Evolutionary conservation across 768 basidiomycete genomes (phyloP), one percentile per base, ranked within the genome.

Genomic region (Tricholoma hemisulphureum): DNA sequence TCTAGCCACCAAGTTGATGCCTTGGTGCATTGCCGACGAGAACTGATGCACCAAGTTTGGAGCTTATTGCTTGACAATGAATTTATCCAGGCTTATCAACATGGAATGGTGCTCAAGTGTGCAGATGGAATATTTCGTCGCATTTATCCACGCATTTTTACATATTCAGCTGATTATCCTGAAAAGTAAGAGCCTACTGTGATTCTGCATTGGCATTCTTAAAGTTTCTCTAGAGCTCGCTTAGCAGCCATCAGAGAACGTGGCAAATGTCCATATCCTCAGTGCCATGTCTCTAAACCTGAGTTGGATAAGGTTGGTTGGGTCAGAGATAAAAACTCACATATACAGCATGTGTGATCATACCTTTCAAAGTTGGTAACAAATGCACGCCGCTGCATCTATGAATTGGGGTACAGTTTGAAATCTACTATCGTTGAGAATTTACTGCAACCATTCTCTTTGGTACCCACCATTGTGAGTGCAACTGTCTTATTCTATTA

Each of bases 111-210:
- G 41, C 41, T 43, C 21, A 23, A 14, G 41, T 43, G 21, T 43
- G n/a, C n/a, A n/a, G n/a, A n/a, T n/a, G n/a, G n/a, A n/a, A n/a
- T n/a, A n/a, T n/a, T n/a, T n/a, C n/a, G n/a, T n/a, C n/a, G n/a
- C n/a, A n/a, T n/a, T n/a, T n/a, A n/a, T 24, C 43, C 6, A 4
- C 43, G n/a, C 43, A 45, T 45, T 9, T 45, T 45, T n/a, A 45
- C 43, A 2, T 45, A 45, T 45, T 45, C 43, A 7, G 43, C 43
- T 45, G 43, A 45, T 45, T 45, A 72, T n/a, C n/a, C n/a, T n/a
- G n/a, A n/a, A n/a, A n/a, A 72, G 73, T 74, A 29, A 53, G 66
- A 43, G 7, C 14, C 14, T 43, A 14, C 16, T n/a, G 21, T n/a
- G 41, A 6, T n/a, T 43, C 16, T 43, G 5, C 16, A 7, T 23